Evolutionary conservation across 768 basidiomycete genomes (phyloP).

Genomic region (Xerocomellus intermedius): DNA sequence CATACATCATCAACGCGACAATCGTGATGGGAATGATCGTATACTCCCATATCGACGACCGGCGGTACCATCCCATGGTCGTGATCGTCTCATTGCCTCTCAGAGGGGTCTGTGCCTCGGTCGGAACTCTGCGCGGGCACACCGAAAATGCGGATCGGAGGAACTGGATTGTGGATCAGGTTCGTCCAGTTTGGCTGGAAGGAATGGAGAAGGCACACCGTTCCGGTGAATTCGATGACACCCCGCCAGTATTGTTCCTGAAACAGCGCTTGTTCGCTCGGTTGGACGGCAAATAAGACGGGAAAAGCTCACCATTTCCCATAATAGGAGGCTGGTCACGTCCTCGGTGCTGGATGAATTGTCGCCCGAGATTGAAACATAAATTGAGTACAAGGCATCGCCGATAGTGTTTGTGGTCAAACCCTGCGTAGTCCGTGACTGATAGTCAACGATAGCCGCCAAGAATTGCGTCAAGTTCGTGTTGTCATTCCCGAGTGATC

Average conservation of each 20-base stretch:
- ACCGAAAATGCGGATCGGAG: slow-evolving; percentile 11
- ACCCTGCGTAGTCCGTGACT: slow-evolving; percentile 12
- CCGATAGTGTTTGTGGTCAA: slow-evolving; percentile 16
- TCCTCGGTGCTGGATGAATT: neutral
- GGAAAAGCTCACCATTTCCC: slow-evolving; percentile 1
- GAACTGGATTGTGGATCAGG: neutral
- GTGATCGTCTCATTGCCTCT: neutral
- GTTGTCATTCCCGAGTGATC: neutral
- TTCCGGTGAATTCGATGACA: slow-evolving; percentile 18
- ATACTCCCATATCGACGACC: neutral
- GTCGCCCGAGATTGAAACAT: neutral
- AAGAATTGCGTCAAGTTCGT: slow-evolving; percentile 11
- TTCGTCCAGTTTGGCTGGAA: neutral
- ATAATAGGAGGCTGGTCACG: neutral
- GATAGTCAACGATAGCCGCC: slow-evolving; percentile 5
- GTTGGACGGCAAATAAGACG: no score
- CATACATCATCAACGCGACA: slow-evolving; percentile 3
- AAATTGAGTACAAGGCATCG: slow-evolving; percentile 17
- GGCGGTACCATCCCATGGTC: slow-evolving; percentile 3
- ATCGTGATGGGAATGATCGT: slow-evolving; percentile 5
- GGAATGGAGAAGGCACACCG: neutral
- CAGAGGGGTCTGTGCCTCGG: neutral
- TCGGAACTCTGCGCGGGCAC: neutral
- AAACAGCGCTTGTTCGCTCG: no score
- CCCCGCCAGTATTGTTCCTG: slow-evolving; percentile 18